Conservation (phyloP, 805 yeast species). For the Hagleromyces aurorensis region DNA sequence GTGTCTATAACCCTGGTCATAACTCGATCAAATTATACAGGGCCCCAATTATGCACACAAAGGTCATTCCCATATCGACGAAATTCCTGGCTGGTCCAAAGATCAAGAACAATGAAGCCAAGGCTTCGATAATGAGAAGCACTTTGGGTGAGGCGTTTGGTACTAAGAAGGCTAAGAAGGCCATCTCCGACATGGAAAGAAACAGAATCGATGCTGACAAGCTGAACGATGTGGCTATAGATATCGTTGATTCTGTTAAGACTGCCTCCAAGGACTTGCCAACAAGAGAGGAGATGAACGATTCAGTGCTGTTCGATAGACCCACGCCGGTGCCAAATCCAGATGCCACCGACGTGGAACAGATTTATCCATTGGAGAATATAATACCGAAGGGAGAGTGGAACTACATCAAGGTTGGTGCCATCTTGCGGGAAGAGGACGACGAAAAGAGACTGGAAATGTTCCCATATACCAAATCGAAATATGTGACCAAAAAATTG, state of each 20-base stretch:
- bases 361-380: conserved; percentile 65
- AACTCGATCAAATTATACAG: conserved; percentile 57
- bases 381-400: conserved; percentile 66
- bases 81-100: conserved; percentile 54
- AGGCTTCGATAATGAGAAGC: conserved; percentile 54
- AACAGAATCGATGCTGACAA: conserved; percentile 82
- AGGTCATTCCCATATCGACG: conserved; percentile 54
- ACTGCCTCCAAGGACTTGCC: conserved; percentile 68
- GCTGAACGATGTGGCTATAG: conserved; percentile 64
- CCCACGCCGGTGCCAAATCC: conserved; percentile 75
- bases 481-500: conserved; percentile 44
- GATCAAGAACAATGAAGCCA: conserved; percentile 44
- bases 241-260: conserved; percentile 74
- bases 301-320: conserved; percentile 54
- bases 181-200: conserved; percentile 69
- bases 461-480: conserved; percentile 57
- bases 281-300: conserved; percentile 52
- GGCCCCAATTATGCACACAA: conserved; percentile 54
- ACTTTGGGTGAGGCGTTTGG: conserved; percentile 95
- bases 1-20: conserved; percentile 63
- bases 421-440: conserved; percentile 50
- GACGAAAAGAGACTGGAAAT: conserved; percentile 42
- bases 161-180: conserved; percentile 91
- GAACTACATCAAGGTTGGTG: conserved; percentile 52
- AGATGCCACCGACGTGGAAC: conserved; percentile 77